A percentile compares a stretch with the other conserved stretches of the same genome.
These are phyloP conservation scores for Andrographis paniculata DNA, from an alignment of 305 asterid species.

Conservation along the genomic window DNA sequence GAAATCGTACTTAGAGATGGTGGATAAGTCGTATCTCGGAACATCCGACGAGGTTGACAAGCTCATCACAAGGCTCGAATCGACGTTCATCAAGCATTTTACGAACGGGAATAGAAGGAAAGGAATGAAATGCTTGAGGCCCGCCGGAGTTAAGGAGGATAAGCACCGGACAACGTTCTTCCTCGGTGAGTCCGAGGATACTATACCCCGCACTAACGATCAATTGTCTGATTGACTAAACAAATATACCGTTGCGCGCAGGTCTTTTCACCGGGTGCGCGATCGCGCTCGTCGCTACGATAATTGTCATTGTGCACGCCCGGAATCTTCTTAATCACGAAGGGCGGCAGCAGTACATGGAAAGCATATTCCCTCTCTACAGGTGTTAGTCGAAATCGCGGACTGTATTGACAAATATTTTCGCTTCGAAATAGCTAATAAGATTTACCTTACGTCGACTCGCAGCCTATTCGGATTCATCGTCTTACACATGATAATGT, in stretches of 20 bases:
- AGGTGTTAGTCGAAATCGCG: conserved; percentile 27
- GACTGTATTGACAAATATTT: background rate
- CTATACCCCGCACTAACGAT: no score
- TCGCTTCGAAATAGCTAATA: conserved; percentile 6
- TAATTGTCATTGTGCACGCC: conserved; percentile 31
- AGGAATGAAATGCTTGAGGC: conserved; percentile 62
- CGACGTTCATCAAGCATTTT: conserved; percentile 64
- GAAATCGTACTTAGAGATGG: conserved; percentile 59
- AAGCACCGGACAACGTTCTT: conserved; percentile 64
- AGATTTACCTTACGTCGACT: conserved; percentile 2
- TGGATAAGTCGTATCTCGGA: conserved; percentile 61
- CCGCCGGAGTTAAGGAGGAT: conserved; percentile 52
- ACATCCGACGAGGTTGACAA: conserved; percentile 73
- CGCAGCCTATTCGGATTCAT: conserved; percentile 58
- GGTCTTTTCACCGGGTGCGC: conserved; percentile 65
- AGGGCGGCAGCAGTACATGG: conserved; percentile 44
- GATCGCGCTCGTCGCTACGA: conserved; percentile 46
- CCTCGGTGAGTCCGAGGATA: conserved; percentile 48
- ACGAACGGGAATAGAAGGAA: conserved; percentile 67
- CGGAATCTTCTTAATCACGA: conserved; percentile 37
- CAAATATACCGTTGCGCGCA: conserved; percentile 13
- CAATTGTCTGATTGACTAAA: background rate
- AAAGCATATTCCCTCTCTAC: conserved; percentile 55
- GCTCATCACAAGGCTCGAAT: conserved; percentile 56
- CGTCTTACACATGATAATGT: conserved; percentile 78